A percentile compares a stretch with the other conserved stretches of the same genome.
phyloP scores from a whole-genome alignment of 331 rosid genomes.

The Rhamnella rubrinervis region DNA sequence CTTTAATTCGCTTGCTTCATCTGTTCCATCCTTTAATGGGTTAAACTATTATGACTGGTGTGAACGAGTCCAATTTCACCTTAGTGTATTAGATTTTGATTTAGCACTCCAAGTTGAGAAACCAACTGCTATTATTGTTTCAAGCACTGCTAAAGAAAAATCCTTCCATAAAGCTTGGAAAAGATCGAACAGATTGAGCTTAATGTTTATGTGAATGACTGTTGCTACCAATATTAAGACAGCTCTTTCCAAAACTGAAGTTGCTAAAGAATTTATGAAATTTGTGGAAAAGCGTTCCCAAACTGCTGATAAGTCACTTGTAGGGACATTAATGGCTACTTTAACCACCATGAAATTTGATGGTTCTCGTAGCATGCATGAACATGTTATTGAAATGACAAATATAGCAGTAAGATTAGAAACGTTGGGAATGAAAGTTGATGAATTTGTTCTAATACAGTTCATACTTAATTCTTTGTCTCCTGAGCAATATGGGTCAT shows the following conservation, averaged over 20 bases:
- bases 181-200: background rate
- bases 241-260: background rate
- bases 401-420: background rate
- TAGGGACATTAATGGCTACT: background rate
- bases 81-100: constrained; percentile 3
- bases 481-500: background rate
- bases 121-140: background rate
- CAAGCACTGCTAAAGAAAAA: background rate
- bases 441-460: background rate
- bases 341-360: too few relatives aligned
- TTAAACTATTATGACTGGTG: background rate
- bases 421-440: background rate
- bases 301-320: background rate
- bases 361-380: background rate
- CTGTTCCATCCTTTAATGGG: background rate
- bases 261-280: background rate
- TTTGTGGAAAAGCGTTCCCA: background rate
- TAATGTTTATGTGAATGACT: background rate
- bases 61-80: background rate
- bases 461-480: background rate
- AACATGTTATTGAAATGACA: constrained; percentile 1
- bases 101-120: background rate
- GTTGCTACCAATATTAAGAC: background rate
- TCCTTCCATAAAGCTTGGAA: background rate
- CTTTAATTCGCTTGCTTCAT: too few relatives aligned